Conservation (phyloP, 2,329 filamentous ascomycete species). For the Colletotrichum australisinense region DNA sequence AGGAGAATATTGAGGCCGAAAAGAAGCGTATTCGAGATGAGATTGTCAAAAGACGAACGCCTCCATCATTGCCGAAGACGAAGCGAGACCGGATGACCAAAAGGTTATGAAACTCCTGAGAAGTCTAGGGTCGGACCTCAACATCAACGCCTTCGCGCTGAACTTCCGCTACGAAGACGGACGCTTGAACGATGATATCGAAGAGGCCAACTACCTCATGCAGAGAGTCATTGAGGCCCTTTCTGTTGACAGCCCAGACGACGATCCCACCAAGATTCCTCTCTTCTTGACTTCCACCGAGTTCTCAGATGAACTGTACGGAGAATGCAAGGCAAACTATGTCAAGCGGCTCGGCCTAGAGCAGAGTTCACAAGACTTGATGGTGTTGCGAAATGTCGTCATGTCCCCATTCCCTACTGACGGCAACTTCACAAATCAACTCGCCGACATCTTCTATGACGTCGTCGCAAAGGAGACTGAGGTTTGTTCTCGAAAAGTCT, state of each 20-base stretch:
- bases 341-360: constrained; percentile 39
- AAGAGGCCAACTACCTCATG: constrained; percentile 62
- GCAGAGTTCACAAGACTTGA: constrained; percentile 48
- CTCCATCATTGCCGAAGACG: not conserved
- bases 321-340: not conserved
- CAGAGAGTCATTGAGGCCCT: constrained; percentile 53
- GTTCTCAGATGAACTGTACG: not conserved
- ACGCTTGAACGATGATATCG: constrained; percentile 53
- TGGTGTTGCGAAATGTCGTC: constrained; percentile 59
- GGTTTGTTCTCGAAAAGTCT: not conserved
- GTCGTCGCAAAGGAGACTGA: constrained; percentile 44
- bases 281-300: not conserved
- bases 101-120: not conserved
- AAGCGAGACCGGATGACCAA: not conserved
- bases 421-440: constrained; percentile 49
- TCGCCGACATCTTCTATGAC: constrained; percentile 47
- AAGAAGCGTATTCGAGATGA: not conserved
- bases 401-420: constrained; percentile 58
- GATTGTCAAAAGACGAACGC: not conserved
- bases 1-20: not conserved
- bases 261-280: not conserved
- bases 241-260: constrained; percentile 50
- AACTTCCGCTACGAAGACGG: constrained; percentile 55
- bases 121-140: not conserved
- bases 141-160: constrained; percentile 54